Percentiles rank a stretch among this genome's conserved stretches.
Conservation (phyloP, 805 yeast species). For the Torulaspora delbrueckii region DNA sequence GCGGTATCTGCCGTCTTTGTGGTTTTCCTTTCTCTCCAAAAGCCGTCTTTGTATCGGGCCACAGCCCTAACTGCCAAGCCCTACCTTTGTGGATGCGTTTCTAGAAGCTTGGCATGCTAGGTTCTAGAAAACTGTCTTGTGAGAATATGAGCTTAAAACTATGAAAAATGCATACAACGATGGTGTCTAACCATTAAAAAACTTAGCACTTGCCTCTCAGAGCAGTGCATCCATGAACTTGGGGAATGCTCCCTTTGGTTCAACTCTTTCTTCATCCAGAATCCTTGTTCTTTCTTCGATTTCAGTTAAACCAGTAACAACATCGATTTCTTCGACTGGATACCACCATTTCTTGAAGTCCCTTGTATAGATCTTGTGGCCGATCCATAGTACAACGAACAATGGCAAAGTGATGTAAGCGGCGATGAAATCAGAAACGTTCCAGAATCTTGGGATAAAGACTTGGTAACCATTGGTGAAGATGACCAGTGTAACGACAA, state of each 20-base stretch:
- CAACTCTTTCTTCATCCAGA: constrained; percentile 21
- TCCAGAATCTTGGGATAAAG: constrained; percentile 48
- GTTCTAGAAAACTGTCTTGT: too few relatives aligned
- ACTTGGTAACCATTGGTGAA: constrained; percentile 72
- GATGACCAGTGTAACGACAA: constrained; percentile 47
- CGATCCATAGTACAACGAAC: constrained; percentile 46
- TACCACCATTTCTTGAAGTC: constrained; percentile 40
- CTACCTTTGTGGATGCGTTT: too few relatives aligned
- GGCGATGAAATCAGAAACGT: constrained; percentile 57
- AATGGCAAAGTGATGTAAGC: constrained; percentile 58
- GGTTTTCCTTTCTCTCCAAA: neutral
- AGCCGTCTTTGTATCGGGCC: neutral
- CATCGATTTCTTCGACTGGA: constrained; percentile 56
- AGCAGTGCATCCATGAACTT: constrained; percentile 24
- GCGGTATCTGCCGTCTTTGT: neutral
- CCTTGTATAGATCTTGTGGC: constrained; percentile 50
- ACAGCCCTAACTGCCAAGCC: too few relatives aligned
- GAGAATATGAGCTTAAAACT: neutral
- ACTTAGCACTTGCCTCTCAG: constrained; percentile 5
- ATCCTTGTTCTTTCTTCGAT: constrained; percentile 50
- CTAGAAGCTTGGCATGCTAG: too few relatives aligned
- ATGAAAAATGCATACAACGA: neutral
- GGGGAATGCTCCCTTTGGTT: constrained; percentile 19
- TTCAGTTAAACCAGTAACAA: constrained; percentile 53
- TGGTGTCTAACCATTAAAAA: neutral